Conservation (phyloP, 208 protist genomes). For the Acanthamoeba divionensis region DNA sequence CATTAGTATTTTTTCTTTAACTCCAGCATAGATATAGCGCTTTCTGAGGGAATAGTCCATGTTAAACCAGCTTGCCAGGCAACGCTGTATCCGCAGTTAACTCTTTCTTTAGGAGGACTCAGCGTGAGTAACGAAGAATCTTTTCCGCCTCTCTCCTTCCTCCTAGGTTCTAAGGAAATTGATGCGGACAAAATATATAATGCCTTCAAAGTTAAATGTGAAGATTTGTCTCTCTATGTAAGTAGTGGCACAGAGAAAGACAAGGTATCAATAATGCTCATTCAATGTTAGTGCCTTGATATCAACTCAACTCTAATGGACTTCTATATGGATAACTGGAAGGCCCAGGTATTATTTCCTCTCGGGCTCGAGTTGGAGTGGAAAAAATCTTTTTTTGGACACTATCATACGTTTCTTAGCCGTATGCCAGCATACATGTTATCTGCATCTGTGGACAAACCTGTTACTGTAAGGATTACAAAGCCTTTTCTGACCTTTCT, state of each 20-base stretch:
- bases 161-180: background rate
- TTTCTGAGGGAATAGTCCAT: no score
- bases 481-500: background rate
- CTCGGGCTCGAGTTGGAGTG: background rate
- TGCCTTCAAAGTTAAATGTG: background rate
- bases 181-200: background rate
- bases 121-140: background rate
- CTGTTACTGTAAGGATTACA: background rate
- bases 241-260: no score
- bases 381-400: slow-evolving; percentile 29
- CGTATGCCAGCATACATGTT: background rate
- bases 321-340: no score
- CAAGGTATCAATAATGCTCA: no score
- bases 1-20: no score
- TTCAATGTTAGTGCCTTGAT: no score
- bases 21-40: no score
- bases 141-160: background rate
- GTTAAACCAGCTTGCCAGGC: no score
- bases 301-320: no score
- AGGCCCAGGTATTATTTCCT: no score
- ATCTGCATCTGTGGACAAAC: background rate
- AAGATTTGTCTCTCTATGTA: no score
- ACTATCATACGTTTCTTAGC: background rate
- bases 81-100: background rate
- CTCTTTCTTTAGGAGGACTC: background rate